Conservation (phyloP, 129 eudicot genomes). For the Pittosporum tobira region DNA sequence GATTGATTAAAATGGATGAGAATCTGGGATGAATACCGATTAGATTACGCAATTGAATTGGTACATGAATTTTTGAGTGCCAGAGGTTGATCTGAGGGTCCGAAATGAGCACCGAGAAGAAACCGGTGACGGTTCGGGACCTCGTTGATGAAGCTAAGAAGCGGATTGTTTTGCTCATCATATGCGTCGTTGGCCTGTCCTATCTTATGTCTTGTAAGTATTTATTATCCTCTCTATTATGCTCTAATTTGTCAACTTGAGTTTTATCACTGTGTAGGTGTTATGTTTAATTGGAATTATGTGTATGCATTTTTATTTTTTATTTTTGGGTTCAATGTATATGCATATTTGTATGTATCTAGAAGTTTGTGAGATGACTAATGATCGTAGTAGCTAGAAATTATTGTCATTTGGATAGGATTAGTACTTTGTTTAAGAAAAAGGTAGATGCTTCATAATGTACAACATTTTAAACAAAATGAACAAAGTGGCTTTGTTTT, state of each 20-base stretch:
- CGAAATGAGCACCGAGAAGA: conserved; percentile 55
- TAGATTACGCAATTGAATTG: not conserved
- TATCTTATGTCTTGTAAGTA: conserved; percentile 94
- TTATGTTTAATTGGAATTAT: not conserved
- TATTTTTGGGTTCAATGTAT: too few species aligned
- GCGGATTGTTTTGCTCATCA: conserved; percentile 62
- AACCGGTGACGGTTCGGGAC: conserved; percentile 56
- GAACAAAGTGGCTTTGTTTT: too few species aligned
- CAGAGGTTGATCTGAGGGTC: conserved; percentile 15
- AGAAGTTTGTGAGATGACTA: not conserved
- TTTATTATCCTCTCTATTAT: not conserved
- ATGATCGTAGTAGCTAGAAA: not conserved
- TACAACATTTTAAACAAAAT: too few species aligned
- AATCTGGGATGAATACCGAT: not conserved
- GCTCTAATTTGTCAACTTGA: not conserved
- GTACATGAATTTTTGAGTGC: conserved; percentile 11
- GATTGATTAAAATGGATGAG: not conserved
- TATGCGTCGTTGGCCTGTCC: conserved; percentile 77
- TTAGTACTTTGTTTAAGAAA: too few species aligned
- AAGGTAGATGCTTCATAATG: too few species aligned
- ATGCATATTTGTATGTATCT: not conserved
- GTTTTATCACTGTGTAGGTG: not conserved
- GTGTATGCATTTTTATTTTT: too few species aligned
- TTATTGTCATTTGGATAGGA: not conserved
- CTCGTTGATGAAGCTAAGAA: conserved; percentile 89